Percentiles rank a stretch among this genome's conserved stretches.
Evolutionary conservation across 2,329 filamentous ascomycete genomes (phyloP).

Genomic region (Colletotrichum sp.): DNA sequence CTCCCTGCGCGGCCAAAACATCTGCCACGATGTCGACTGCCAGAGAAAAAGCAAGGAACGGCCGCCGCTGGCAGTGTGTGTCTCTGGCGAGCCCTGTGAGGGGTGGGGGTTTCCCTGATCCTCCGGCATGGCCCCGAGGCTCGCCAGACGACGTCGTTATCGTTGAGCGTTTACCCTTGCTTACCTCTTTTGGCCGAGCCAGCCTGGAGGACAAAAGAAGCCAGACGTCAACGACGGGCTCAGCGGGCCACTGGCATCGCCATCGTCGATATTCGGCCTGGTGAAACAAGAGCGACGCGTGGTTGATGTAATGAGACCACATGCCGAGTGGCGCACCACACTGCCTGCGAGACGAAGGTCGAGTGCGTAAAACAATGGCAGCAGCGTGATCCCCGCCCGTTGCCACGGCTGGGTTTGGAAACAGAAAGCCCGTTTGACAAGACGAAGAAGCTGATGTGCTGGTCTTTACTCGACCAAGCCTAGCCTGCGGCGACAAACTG

Average conservation of each 20-base stretch:
- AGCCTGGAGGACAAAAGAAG: background rate
- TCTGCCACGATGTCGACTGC: background rate
- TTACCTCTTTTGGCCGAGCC: background rate
- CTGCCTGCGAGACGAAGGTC: background rate
- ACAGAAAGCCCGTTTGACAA: slow-evolving; percentile 4
- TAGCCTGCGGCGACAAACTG: background rate
- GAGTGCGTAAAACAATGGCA: background rate
- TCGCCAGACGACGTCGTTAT: background rate
- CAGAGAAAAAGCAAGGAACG: slow-evolving; percentile 1
- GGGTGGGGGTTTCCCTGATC: background rate
- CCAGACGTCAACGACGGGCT: background rate
- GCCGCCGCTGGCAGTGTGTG: background rate
- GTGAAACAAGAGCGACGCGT: background rate
- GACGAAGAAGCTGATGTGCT: background rate
- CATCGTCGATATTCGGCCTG: background rate
- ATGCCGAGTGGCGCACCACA: slow-evolving; percentile 5
- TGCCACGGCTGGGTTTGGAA: background rate
- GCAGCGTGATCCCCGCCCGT: background rate
- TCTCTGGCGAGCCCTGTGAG: background rate
- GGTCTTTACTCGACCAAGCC: background rate
- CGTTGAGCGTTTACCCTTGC: background rate
- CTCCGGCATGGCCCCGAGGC: background rate
- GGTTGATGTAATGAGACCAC: background rate
- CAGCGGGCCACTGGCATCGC: background rate
- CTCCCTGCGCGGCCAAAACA: background rate